Evolutionary conservation across 768 basidiomycete species (phyloP).

Genomic region (Lactarius psammicola): DNA sequence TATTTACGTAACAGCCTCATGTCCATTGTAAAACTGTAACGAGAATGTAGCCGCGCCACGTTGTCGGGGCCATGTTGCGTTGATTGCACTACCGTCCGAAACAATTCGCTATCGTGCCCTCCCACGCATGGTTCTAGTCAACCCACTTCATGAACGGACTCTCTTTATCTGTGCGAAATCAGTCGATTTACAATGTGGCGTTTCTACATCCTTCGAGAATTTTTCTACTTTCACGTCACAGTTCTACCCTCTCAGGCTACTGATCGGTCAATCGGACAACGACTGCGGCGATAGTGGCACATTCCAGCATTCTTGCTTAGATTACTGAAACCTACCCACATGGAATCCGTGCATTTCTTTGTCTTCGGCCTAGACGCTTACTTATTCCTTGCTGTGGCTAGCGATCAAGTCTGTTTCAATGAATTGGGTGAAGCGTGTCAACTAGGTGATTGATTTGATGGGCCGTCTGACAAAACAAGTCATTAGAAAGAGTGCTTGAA

Average conservation of each 20-base stretch:
- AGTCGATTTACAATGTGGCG: slow-evolving; percentile 11
- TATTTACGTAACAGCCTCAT: neutral
- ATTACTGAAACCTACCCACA: neutral
- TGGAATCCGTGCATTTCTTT: neutral
- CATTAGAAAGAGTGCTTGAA: too few species aligned
- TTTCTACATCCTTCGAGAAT: slow-evolving; percentile 13
- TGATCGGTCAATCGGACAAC: neutral
- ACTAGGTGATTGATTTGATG: neutral
- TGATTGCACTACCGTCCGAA: slow-evolving; percentile 6
- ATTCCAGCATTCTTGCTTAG: neutral
- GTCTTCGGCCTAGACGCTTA: neutral
- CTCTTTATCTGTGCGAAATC: slow-evolving; percentile 1
- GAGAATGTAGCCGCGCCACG: neutral
- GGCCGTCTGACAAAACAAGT: neutral
- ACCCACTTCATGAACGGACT: neutral
- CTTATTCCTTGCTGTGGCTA: neutral
- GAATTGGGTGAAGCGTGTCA: too few species aligned
- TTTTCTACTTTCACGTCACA: slow-evolving; percentile 1
- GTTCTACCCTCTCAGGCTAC: neutral
- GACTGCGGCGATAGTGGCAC: neutral
- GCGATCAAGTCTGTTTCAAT: neutral
- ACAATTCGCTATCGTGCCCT: slow-evolving; percentile 11
- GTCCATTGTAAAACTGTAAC: neutral
- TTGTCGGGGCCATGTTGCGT: slow-evolving; percentile 2
- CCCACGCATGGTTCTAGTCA: slow-evolving; percentile 11